These are phyloP conservation scores for Cyathus striatus DNA, from an alignment of 768 basidiomycete species.

Conservation along the genomic window DNA sequence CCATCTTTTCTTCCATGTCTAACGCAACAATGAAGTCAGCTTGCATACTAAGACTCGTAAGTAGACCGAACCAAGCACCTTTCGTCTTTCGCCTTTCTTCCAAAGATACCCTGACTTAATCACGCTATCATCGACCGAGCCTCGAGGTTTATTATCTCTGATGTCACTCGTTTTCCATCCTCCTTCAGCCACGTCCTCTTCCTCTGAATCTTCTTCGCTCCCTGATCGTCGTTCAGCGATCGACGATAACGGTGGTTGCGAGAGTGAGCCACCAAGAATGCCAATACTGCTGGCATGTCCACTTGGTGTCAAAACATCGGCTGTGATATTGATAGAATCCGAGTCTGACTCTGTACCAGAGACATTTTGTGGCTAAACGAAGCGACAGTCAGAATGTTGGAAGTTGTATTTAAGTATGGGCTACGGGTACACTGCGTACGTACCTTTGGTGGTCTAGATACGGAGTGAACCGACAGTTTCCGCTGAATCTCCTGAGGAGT, in stretches of 20 bases:
- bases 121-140: slow-evolving; percentile 60
- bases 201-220: slow-evolving; percentile 77
- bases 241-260: slow-evolving; percentile 57
- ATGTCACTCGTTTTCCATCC: slow-evolving; percentile 58
- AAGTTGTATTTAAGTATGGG: too few species aligned
- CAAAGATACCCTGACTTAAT: slow-evolving; percentile 91
- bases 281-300: slow-evolving; percentile 21
- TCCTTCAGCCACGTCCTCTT: slow-evolving; percentile 61
- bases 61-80: slow-evolving; percentile 47
- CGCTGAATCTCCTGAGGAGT: slow-evolving; percentile 83
- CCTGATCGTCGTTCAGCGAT: slow-evolving; percentile 71
- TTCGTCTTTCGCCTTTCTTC: slow-evolving; percentile 97
- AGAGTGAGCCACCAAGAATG: slow-evolving; percentile 26
- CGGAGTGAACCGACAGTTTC: slow-evolving; percentile 76
- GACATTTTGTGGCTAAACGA: slow-evolving; percentile 19
- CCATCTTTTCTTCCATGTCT: slow-evolving; percentile 99
- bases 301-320: slow-evolving; percentile 43
- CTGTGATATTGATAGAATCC: slow-evolving; percentile 61
- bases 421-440: too few species aligned
- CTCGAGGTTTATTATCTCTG: slow-evolving; percentile 34
- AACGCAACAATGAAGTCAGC: slow-evolving; percentile 7
- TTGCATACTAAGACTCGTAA: slow-evolving; percentile 4
- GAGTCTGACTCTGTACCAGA: slow-evolving; percentile 88
- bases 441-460: slow-evolving; percentile 48
- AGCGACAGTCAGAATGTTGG: too few species aligned